Conservation (phyloP, 257 asterid genomes). For the Solanum tacnaense region DNA sequence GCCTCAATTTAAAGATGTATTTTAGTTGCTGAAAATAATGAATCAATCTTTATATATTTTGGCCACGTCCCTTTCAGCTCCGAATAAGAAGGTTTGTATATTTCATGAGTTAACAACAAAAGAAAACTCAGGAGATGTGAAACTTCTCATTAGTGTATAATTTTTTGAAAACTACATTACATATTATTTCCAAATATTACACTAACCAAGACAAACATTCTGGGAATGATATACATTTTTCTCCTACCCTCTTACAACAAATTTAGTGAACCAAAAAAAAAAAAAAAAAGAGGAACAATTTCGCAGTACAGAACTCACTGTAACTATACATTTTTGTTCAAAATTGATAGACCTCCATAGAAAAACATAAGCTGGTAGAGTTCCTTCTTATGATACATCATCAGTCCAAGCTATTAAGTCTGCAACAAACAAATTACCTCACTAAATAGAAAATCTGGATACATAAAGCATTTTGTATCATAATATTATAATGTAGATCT, state of each 20-base stretch:
- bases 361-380: not conserved
- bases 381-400: not conserved
- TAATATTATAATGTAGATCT: not conserved
- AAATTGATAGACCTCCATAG: not conserved
- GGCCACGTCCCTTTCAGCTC: not conserved
- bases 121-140: not conserved
- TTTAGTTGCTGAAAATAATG: too few relatives aligned
- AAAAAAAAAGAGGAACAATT: not conserved
- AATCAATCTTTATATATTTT: not conserved
- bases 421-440: not conserved
- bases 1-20: not conserved
- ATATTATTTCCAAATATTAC: not conserved
- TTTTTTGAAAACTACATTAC: not conserved
- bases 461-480: not conserved
- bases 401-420: not conserved
- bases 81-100: not conserved
- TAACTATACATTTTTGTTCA: constrained; percentile 4
- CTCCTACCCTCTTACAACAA: not conserved
- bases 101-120: not conserved
- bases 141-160: not conserved
- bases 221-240: not conserved
- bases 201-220: not conserved
- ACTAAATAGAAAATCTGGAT: not conserved
- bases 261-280: not conserved
- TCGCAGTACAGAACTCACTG: not conserved